A percentile compares a stretch with the other conserved stretches of the same genome.
These are phyloP conservation scores for Penstemon eatonii DNA, from an alignment of 257 asterid genomes.

Conservation along the genomic window DNA sequence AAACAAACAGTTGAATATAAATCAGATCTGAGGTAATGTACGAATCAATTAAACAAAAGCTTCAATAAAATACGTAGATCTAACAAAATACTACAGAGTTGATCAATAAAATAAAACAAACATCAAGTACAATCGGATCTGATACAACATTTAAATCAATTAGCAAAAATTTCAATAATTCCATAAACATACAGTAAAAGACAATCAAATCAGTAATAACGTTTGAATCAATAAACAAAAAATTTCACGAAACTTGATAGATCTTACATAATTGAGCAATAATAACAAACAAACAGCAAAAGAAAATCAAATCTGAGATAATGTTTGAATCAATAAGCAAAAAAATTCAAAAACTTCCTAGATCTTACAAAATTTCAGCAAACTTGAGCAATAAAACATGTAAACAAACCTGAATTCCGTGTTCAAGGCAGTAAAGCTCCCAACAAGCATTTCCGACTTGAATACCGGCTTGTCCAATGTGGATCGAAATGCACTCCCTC, in stretches of 20 bases:
- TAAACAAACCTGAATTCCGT: constrained; percentile 55
- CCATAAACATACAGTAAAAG: not conserved
- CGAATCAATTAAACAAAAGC: too few relatives aligned
- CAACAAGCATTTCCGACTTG: constrained; percentile 72
- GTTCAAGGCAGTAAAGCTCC: constrained; percentile 76
- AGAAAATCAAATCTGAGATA: too few relatives aligned
- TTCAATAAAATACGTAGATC: not conserved
- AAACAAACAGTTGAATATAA: not conserved
- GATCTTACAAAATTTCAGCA: constrained; percentile 8
- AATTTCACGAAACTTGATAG: not conserved
- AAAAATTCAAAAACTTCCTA: not conserved
- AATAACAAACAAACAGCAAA: not conserved
- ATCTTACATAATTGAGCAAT: not conserved
- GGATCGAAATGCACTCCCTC: constrained; percentile 74
- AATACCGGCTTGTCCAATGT: constrained; percentile 70
- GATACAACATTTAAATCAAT: not conserved
- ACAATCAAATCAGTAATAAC: too few relatives aligned
- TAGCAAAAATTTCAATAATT: not conserved
- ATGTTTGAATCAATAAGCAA: too few relatives aligned
- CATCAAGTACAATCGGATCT: constrained; percentile 22
- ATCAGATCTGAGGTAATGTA: too few relatives aligned
- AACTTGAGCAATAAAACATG: not conserved
- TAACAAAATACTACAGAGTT: not conserved
- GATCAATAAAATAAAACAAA: not conserved
- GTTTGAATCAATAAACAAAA: too few relatives aligned